A percentile compares a stretch with the other conserved stretches of the same genome.
Evolutionary conservation across 768 basidiomycete species (phyloP).

Genomic region (Russula griseocarnosa): DNA sequence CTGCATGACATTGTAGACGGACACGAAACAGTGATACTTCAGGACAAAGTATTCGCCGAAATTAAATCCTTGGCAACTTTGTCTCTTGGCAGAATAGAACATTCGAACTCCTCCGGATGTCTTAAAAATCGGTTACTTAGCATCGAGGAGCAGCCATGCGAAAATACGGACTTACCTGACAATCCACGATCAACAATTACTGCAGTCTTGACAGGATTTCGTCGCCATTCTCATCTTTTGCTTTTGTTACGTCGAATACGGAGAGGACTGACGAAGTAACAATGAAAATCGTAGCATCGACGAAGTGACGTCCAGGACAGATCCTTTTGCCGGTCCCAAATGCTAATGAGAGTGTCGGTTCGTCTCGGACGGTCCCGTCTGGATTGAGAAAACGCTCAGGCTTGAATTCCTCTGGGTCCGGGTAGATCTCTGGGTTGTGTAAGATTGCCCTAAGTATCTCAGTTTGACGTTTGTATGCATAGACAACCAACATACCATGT

Average conservation of each 20-base stretch:
- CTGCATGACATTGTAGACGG: neutral
- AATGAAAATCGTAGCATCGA: neutral
- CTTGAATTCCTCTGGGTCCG: constrained; percentile 22
- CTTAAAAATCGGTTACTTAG: neutral
- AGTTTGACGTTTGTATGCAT: neutral
- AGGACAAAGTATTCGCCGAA: neutral
- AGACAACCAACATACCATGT: constrained; percentile 26
- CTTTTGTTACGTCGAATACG: neutral
- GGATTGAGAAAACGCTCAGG: constrained; percentile 22
- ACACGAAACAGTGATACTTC: neutral
- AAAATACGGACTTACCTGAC: neutral
- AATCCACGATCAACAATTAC: neutral
- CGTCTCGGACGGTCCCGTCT: constrained; percentile 9
- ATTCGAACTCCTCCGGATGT: constrained; percentile 12
- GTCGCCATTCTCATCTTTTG: neutral
- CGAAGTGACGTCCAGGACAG: neutral
- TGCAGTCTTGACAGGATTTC: neutral
- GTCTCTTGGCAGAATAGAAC: constrained; percentile 17
- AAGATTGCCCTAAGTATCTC: constrained; percentile 15
- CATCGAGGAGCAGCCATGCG: neutral
- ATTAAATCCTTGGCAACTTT: constrained; percentile 12
- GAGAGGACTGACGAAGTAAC: neutral
- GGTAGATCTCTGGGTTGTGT: constrained; percentile 14
- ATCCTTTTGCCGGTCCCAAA: neutral
- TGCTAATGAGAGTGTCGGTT: neutral